Conservation (phyloP, 106 monocot genomes). For the Agapanthus africanus region DNA sequence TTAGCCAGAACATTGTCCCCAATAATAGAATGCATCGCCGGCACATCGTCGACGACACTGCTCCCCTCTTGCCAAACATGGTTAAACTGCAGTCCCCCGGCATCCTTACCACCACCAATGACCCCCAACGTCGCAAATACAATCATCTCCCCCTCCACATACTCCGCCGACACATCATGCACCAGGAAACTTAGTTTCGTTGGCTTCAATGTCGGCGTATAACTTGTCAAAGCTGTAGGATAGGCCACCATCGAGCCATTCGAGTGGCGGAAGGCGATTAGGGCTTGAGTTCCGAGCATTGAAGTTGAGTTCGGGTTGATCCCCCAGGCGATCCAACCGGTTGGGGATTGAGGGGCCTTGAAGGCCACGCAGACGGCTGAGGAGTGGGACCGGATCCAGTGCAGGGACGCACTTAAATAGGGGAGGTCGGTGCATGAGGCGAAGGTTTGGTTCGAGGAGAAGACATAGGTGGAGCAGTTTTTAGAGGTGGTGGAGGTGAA, state of each 20-base stretch:
- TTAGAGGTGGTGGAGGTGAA: neutral
- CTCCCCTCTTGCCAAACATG: slow-evolving; percentile 52
- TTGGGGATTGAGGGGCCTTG: slow-evolving; percentile 20
- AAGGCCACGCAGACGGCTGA: slow-evolving; percentile 28
- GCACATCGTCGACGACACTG: slow-evolving; percentile 24
- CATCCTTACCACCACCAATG: slow-evolving; percentile 4
- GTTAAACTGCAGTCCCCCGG: slow-evolving; percentile 1
- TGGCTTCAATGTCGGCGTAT: slow-evolving; percentile 33
- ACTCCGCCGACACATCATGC: slow-evolving; percentile 30
- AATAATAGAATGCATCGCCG: slow-evolving; percentile 17
- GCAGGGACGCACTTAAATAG: slow-evolving; percentile 13
- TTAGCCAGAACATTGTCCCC: slow-evolving; percentile 40
- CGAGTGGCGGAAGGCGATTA: slow-evolving; percentile 28
- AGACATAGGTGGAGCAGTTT: slow-evolving; percentile 4
- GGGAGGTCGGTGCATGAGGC: slow-evolving; percentile 17
- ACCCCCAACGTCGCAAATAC: slow-evolving; percentile 40
- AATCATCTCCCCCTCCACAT: slow-evolving; percentile 33
- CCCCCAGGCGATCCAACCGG: slow-evolving; percentile 51
- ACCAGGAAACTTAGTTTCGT: slow-evolving; percentile 29
- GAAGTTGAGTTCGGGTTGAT: slow-evolving; percentile 25
- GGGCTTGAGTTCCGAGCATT: slow-evolving; percentile 41
- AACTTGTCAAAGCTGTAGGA: slow-evolving; percentile 31
- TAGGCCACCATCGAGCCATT: slow-evolving; percentile 51
- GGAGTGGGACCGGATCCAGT: slow-evolving; percentile 14
- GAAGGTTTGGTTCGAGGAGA: slow-evolving; percentile 13